Evolutionary conservation across 2,329 filamentous ascomycete genomes (phyloP), one percentile per base, ranked within the genome.

Genomic region (Bertia moriformis): DNA sequence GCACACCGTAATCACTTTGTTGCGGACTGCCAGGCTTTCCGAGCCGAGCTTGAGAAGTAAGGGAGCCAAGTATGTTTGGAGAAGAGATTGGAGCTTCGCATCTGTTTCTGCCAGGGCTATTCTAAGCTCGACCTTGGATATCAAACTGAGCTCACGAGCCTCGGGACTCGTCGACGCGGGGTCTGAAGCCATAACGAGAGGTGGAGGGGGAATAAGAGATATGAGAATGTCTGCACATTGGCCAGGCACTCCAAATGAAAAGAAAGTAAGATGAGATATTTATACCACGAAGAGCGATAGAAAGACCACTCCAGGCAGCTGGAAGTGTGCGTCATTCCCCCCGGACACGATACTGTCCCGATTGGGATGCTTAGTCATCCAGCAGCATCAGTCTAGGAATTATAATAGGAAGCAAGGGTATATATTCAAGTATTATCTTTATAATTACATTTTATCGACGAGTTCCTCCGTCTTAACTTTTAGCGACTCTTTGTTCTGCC

Each of bases 31-130:
- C 38, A 76, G 69, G 59, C 88, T 75, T 18, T 86, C 82, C 37
- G 88, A 95, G 20, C 71, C 78, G 20, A 93, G 76, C 55, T 96
- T 96, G 42, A 95, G 67, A 2, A 98, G 70, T 10, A 96, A 62
- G 1, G 89, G 82, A 3, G 83, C 65, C 18, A 98, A 67, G 52
- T 89, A 95, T 32, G 73, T 78, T 50, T 82, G 76, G 14, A 98
- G 67, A 14, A 91, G 66, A 18, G 76, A 63, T 54, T 89, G 76
- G 1, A 98, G 72, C 60, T 89, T 93, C 45, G 75, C 68, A 54
- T 95, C 89, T 39, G 86, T 79, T 48, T 86, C 83, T 19, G 88
- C 82, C 39, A 89, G 73, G 19, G 75, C 81, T 14, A 76, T 91
- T 45, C 79, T 74, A 52, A 91, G 75, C 57, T 93, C 87, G 36